Evolutionary conservation across 352 stramenopile species (phyloP).

Genomic region (Phytophthora vignae): DNA sequence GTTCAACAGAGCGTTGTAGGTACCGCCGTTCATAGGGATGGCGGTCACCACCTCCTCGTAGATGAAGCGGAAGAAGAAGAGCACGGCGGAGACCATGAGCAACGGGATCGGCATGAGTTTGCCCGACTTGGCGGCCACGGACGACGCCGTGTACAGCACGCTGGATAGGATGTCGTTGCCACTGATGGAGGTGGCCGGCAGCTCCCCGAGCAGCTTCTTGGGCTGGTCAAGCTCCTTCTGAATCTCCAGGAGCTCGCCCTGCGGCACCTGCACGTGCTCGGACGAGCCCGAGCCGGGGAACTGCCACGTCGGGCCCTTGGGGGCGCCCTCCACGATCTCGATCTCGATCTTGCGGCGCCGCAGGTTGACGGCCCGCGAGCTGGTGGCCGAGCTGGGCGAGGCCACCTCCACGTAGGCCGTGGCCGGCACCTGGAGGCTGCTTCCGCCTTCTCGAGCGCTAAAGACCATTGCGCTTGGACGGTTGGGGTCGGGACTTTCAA

Average conservation of each 20-base stretch:
- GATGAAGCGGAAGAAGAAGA: constrained; percentile 78
- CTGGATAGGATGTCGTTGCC: constrained; percentile 92
- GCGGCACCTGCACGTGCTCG: constrained; percentile 45
- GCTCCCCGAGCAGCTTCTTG: constrained; percentile 62
- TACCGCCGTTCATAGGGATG: constrained; percentile 90
- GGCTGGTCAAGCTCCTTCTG: constrained; percentile 39
- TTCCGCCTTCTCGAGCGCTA: constrained; percentile 28
- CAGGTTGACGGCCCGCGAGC: constrained; percentile 33
- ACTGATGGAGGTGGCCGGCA: constrained; percentile 83
- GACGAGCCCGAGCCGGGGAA: constrained; percentile 47
- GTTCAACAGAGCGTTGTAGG: constrained; percentile 92
- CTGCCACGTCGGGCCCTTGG: constrained; percentile 46
- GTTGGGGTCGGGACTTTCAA: not conserved
- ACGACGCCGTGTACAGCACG: constrained; percentile 72
- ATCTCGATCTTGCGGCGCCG: constrained; percentile 60
- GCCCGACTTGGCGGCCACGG: constrained; percentile 56
- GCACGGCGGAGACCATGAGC: constrained; percentile 67
- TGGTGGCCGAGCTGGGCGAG: constrained; percentile 27
- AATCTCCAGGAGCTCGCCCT: constrained; percentile 46
- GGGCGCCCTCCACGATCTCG: constrained; percentile 43
- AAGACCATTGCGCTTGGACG: constrained; percentile 27
- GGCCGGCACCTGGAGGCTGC: constrained; percentile 27
- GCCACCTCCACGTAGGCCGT: constrained; percentile 34
- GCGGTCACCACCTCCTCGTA: constrained; percentile 91
- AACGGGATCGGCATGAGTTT: constrained; percentile 86